Conservation (phyloP, 2,329 filamentous ascomycete species). For the Tolypocladium pustulatum region DNA sequence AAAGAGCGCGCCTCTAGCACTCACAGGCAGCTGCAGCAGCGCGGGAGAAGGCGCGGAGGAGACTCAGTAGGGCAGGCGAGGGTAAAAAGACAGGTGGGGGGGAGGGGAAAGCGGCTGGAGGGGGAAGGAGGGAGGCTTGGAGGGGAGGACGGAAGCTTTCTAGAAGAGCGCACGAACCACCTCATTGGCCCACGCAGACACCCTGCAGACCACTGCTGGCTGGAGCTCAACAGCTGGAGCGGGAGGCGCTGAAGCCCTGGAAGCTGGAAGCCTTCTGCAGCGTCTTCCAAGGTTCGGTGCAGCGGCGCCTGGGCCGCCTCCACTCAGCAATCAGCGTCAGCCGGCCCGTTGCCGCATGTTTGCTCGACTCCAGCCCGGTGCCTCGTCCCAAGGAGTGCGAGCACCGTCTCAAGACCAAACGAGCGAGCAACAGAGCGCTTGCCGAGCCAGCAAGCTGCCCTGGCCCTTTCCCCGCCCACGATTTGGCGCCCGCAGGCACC, state of each 20-base stretch:
- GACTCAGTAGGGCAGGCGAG: not conserved
- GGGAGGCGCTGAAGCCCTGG: not conserved
- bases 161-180: constrained; percentile 15
- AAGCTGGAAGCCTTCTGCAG: not conserved
- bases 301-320: not conserved
- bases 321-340: not conserved
- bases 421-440: not conserved
- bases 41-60: not conserved
- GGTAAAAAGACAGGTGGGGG: not conserved
- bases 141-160: constrained; percentile 12
- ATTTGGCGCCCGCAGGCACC: not conserved
- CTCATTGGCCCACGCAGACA: not conserved
- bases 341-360: not conserved
- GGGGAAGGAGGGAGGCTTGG: not conserved
- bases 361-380: not conserved
- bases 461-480: not conserved
- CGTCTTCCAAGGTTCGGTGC: not conserved
- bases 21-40: not conserved
- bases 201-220: not conserved
- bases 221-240: not conserved
- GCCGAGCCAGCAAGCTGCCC: too few relatives aligned
- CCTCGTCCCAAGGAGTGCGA: not conserved
- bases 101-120: not conserved
- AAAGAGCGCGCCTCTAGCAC: not conserved
- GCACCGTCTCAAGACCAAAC: not conserved